Conservation (phyloP, 345 rosid species). For the Boechera stricta region DNA sequence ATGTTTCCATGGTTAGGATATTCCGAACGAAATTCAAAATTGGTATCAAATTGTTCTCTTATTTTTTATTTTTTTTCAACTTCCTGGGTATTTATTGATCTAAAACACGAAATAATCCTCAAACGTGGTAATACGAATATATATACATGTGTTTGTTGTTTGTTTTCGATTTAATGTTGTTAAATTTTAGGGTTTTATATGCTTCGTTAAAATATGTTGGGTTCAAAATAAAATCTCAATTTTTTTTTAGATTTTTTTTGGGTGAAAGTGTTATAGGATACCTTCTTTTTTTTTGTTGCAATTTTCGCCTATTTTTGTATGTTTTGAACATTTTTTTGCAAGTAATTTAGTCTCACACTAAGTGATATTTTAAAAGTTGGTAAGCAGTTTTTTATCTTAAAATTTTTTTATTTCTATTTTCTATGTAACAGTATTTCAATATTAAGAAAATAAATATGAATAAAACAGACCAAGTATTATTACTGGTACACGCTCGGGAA, state of each 20-base stretch:
- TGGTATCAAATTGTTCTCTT: not conserved
- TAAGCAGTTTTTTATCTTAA: not conserved
- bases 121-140: too few species aligned
- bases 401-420: not conserved
- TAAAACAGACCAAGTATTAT: not conserved
- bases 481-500: constrained; percentile 30
- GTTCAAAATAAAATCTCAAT: not conserved
- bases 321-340: not conserved
- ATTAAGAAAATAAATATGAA: not conserved
- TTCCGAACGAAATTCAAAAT: not conserved
- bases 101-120: too few species aligned
- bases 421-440: not conserved
- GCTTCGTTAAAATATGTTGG: not conserved
- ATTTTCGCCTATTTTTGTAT: not conserved
- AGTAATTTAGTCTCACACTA: not conserved
- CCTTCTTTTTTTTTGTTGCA: not conserved
- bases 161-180: not conserved
- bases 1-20: not conserved
- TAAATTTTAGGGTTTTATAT: not conserved
- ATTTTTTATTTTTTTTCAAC: too few species aligned
- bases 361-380: not conserved
- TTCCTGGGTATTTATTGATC: too few species aligned
- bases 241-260: not conserved
- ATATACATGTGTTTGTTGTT: too few species aligned
- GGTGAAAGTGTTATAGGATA: too few species aligned